Evolutionary conservation across 768 basidiomycete genomes (phyloP), one percentile per base, ranked within the genome.

Genomic region (Rubroboletus satanas): DNA sequence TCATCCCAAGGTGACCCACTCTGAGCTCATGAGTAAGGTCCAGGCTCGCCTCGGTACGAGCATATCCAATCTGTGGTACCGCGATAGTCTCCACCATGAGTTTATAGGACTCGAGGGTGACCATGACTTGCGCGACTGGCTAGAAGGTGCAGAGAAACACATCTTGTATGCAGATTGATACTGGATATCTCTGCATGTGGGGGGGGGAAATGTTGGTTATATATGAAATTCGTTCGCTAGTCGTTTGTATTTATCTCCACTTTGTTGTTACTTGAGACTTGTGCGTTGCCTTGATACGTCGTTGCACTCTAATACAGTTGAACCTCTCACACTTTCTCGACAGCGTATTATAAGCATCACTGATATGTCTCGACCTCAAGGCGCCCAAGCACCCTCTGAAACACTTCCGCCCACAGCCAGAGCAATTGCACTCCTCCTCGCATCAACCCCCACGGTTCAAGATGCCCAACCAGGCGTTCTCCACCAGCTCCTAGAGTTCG

Each of bases 1-100:
- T 29, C 94, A 96, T 67, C 97, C 97, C 23, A 83, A 81, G 49
- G 94, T 98, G 38, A 84, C 89, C 8, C 88, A 90, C 64, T 75
- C 73, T 10, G 93, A 96, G 65, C 77, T 99, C 57, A 86, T 97
- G 79, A 90, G 85, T 48, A 99, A 98, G 74, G 90, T 98, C 33
- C 85, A 92, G 63, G 81, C 88, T 35, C 83, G 97, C 49, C 75
- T 98, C 7, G 94, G 93, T 0, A 79, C 79, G 14, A 86, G 88
- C 73, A 78, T 96, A 35, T 74, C 67, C 9, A 74, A 75, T 41
- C 75, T 98, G 58, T 79, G 83, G 61, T 98, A 88, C 70, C 83
- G 91, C 32, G 84, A 90, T 63, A 87, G 84, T 64, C 66, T 80
- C 65, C 83, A 79, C 63, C 84, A 84, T 64, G 77, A 74, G 9